Percentiles rank a stretch among this genome's conserved stretches.
phyloP scores from a whole-genome alignment of 345 rosid genomes.

The Litchi chinensis region DNA sequence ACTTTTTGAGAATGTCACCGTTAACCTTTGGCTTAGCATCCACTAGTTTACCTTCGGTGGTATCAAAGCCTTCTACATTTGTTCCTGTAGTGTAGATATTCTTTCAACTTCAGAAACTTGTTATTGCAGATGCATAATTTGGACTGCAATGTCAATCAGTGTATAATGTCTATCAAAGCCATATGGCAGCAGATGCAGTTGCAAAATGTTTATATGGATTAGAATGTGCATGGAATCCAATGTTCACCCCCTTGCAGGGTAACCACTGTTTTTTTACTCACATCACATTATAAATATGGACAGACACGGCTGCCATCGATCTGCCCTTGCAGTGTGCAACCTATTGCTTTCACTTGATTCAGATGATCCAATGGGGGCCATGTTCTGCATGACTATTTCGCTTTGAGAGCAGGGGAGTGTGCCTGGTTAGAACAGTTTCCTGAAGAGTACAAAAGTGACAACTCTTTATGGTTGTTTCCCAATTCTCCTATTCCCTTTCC shows the following conservation, averaged over 20 bases:
- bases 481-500: slow-evolving; percentile 90
- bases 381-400: slow-evolving; percentile 88
- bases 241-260: slow-evolving; percentile 73
- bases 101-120: too few species aligned
- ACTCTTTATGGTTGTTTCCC: slow-evolving; percentile 86
- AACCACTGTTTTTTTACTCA: slow-evolving; percentile 78
- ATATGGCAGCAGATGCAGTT: slow-evolving; percentile 81
- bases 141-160: not conserved
- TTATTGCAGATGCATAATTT: not conserved
- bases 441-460: slow-evolving; percentile 67
- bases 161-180: slow-evolving; percentile 43
- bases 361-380: slow-evolving; percentile 84
- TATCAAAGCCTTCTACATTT: too few species aligned
- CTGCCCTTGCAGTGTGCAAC: slow-evolving; percentile 90
- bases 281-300: slow-evolving; percentile 92
- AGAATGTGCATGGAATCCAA: slow-evolving; percentile 92
- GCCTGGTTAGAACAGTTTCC: slow-evolving; percentile 80
- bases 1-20: not conserved
- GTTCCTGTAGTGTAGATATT: too few species aligned
- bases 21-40: not conserved
- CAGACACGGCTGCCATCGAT: slow-evolving; percentile 86
- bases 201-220: slow-evolving; percentile 78
- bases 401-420: slow-evolving; percentile 82
- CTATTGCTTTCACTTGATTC: slow-evolving; percentile 74
- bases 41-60: not conserved